Evolutionary conservation across 148 eudicot species (phyloP), one percentile per base, ranked within the genome.

Genomic region (Rhododendron vialii): DNA sequence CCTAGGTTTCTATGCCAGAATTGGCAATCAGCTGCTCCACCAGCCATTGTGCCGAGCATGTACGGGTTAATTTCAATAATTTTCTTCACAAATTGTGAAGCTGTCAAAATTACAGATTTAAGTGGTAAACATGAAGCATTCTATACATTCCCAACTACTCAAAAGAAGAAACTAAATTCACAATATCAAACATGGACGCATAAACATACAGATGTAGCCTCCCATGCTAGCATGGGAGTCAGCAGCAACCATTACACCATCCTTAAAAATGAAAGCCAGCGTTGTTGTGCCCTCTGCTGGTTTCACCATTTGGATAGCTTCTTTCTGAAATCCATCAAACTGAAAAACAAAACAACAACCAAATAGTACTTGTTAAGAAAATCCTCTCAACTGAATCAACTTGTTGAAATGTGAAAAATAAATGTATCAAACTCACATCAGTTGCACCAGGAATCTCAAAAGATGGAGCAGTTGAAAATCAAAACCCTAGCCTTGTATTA

Each of bases 221-320:
- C 99, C 99, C 96, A 97, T 97, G 98, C 99, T 97, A n/a, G 98
- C 98, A 82, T 98, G 93, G 69, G 98, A 97, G 91, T 97, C 98
- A 75, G 98, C 99, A 87, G 99, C 99, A 85, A 97, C 98, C 88
- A 95, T 97, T 78, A 97, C 99, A 88, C 98, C 99, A 22, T 92
- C 94, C 83, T 95, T 97, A 86, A 96, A 95, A 63, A 95, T 95
- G 87, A 96, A 96, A 78, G 99, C 98, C 65, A 95, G 92, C 28
- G 96, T 97, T 5, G 98, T 95, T 15, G 98, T 97, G 73, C 99
- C 98, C 94, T 90, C 95, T 17, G 95, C 98, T 5, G 95, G 99
- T 87, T 95, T 95, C 90, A 93, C 95, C 99, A 97, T 97, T 86
- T 97, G 95, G 65, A 93, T 87, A 41, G 98, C 94, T 22, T 93